Evolutionary conservation across 768 basidiomycete genomes (phyloP).

Genomic region (Filobasidium floriforme): DNA sequence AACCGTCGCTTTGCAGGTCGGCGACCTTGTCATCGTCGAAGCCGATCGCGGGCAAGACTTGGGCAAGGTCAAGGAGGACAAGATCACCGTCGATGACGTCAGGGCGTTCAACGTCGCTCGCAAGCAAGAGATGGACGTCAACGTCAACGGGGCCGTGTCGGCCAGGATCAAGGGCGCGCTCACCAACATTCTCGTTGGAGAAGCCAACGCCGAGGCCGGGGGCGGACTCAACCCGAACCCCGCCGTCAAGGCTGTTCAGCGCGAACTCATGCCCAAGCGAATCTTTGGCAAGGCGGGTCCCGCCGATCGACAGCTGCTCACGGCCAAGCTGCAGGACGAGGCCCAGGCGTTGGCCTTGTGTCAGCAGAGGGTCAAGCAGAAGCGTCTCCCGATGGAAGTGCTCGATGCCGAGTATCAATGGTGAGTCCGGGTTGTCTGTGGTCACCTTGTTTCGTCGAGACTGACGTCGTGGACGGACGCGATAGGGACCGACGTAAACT

Average conservation of each 20-base stretch:
- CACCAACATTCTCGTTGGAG: constrained; percentile 22
- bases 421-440: constrained; percentile 50
- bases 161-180: constrained; percentile 6
- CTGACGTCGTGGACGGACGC: not conserved
- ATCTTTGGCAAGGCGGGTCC: constrained; percentile 80
- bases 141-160: not conserved
- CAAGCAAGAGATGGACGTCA: constrained; percentile 14
- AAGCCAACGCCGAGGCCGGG: constrained; percentile 18
- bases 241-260: constrained; percentile 52
- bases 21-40: constrained; percentile 92
- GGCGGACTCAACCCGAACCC: constrained; percentile 8
- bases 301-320: constrained; percentile 74
- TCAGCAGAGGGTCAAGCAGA: constrained; percentile 81
- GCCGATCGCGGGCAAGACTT: constrained; percentile 90
- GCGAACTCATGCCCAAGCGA: constrained; percentile 94
- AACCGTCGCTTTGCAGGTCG: constrained; percentile 60
- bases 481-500: constrained; percentile 91
- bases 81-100: constrained; percentile 79
- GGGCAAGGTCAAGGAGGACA: constrained; percentile 77
- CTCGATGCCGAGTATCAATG: constrained; percentile 98
- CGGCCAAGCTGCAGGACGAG: constrained; percentile 82
- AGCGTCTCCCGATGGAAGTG: constrained; percentile 96
- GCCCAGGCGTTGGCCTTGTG: constrained; percentile 83
- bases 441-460: not conserved
- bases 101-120: constrained; percentile 49